Percentiles rank a stretch among this genome's conserved stretches.
Evolutionary conservation across 345 rosid genomes (phyloP).

Genomic region (Eucalyptus camaldulensis): DNA sequence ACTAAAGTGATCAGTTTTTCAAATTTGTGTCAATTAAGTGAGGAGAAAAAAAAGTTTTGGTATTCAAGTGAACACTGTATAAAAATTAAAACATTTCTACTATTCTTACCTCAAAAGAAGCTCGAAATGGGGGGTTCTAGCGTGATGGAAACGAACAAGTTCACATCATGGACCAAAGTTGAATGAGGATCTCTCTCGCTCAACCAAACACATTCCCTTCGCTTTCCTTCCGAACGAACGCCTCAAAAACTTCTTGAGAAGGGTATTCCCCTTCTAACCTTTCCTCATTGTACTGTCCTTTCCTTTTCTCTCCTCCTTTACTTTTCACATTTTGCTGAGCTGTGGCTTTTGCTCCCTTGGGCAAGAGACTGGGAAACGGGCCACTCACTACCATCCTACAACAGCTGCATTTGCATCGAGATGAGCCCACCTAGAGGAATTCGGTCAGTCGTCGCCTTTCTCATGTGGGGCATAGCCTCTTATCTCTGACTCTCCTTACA

Average conservation of each 20-base stretch:
- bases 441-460: neutral
- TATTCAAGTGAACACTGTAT: fast-evolving
- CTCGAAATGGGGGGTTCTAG: neutral
- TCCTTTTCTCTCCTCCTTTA: neutral
- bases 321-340: neutral
- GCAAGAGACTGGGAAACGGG: neutral
- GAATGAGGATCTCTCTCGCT: neutral
- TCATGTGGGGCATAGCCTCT: neutral
- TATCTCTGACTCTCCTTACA: neutral
- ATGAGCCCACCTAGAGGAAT: neutral
- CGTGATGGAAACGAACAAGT: neutral
- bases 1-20: fast-evolving
- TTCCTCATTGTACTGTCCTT: neutral
- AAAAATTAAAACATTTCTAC: no score
- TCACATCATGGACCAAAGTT: neutral
- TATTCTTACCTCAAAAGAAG: neutral
- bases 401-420: neutral
- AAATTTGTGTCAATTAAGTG: no score
- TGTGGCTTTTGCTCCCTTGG: neutral
- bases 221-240: neutral
- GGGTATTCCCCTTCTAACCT: neutral
- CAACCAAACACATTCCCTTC: neutral
- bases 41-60: no score
- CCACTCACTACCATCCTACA: neutral
- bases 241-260: neutral